These are phyloP conservation scores for Acanthamoeba pearcei DNA, from an alignment of 208 protist species.

Conservation along the genomic window DNA sequence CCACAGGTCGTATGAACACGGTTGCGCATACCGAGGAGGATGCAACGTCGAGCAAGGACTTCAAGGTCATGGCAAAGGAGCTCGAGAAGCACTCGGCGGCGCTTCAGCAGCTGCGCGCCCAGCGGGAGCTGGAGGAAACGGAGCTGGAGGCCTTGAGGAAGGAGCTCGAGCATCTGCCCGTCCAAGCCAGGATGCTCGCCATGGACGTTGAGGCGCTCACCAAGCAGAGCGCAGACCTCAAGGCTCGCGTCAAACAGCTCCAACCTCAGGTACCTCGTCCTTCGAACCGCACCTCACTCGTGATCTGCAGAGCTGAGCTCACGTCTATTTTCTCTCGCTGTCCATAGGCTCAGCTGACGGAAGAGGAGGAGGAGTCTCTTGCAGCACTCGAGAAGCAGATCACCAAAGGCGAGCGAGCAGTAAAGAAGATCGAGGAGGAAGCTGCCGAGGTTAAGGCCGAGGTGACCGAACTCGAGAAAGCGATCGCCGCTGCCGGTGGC, in stretches of 20 bases:
- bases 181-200: too few relatives aligned
- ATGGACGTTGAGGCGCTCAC: too few relatives aligned
- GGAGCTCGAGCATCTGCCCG: too few relatives aligned
- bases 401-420: background rate
- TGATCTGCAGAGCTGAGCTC: background rate
- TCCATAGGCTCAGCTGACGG: background rate
- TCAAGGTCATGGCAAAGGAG: slow-evolving; percentile 61
- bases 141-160: slow-evolving; percentile 33
- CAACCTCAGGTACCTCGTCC: background rate
- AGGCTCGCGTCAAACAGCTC: too few relatives aligned
- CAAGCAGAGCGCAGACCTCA: too few relatives aligned
- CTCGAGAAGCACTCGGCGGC: background rate
- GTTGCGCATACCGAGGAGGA: too few relatives aligned
- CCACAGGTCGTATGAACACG: too few relatives aligned
- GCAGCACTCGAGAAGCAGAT: slow-evolving; percentile 57
- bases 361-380: slow-evolving; percentile 77
- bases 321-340: background rate
- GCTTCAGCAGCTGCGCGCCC: background rate
- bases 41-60: too few relatives aligned
- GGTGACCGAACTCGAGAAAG: slow-evolving; percentile 90
- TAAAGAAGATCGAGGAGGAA: slow-evolving; percentile 76
- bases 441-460: slow-evolving; percentile 87
- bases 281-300: background rate
- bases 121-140: background rate
- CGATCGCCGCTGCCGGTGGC: slow-evolving; percentile 86